Conservation (phyloP, 2,329 filamentous ascomycete genomes). For the Xylariaceae sp. region DNA sequence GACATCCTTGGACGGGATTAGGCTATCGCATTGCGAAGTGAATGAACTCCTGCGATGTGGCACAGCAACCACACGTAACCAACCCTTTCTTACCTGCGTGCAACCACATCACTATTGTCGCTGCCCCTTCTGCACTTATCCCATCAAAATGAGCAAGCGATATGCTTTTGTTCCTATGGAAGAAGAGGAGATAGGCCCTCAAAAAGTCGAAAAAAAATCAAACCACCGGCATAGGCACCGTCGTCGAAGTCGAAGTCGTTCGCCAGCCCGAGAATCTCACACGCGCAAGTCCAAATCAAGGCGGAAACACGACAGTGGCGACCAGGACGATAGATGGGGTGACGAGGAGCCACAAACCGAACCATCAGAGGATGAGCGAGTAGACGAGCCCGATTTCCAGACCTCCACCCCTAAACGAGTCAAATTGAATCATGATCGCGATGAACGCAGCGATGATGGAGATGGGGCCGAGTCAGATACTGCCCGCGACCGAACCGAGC, state of each 20-base stretch:
- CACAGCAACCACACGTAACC: too few relatives aligned
- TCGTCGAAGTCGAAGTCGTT: slow-evolving; percentile 25
- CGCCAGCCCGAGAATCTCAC: slow-evolving; percentile 23
- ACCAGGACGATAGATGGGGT: slow-evolving; percentile 77
- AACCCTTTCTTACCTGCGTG: too few relatives aligned
- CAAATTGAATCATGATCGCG: slow-evolving; percentile 51
- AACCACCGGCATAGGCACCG: slow-evolving; percentile 26
- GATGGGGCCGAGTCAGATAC: slow-evolving; percentile 56
- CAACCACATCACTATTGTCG: too few relatives aligned
- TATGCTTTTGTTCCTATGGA: slow-evolving; percentile 67
- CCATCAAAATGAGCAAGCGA: slow-evolving; percentile 48
- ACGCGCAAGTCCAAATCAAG: slow-evolving; percentile 36
- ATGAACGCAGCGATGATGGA: slow-evolving; percentile 35
- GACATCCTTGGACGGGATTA: too few relatives aligned
- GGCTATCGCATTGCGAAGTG: too few relatives aligned
- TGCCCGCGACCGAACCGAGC: slow-evolving; percentile 65
- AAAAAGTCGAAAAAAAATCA: slow-evolving; percentile 43
- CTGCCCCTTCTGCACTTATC: too few relatives aligned
- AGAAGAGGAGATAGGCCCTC: slow-evolving; percentile 54
- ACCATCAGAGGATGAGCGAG: slow-evolving; percentile 41
- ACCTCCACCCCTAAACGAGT: slow-evolving; percentile 69
- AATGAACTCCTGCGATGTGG: too few relatives aligned
- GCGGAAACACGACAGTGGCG: slow-evolving; percentile 38
- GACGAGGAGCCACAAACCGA: slow-evolving; percentile 61
- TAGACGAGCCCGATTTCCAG: slow-evolving; percentile 56